A percentile compares a stretch with the other conserved stretches of the same genome.
Conservation (phyloP, 163 green algal species). For the Prototheca stagnorum region DNA sequence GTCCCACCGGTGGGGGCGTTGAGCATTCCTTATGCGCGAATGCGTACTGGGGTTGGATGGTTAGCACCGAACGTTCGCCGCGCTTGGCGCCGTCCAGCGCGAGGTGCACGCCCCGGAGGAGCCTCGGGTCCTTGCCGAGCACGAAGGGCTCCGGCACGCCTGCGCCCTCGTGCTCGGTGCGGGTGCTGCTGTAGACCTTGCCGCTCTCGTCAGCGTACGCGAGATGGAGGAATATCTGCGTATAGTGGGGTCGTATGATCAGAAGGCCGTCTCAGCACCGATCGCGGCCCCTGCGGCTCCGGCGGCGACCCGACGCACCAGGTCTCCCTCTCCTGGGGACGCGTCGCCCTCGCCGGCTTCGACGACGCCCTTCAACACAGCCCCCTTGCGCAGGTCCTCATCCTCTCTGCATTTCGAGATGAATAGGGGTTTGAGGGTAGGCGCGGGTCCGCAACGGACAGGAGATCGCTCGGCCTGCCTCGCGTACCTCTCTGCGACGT, state of each 20-base stretch:
- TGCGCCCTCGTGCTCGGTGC: slow-evolving; percentile 29
- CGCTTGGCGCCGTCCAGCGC: slow-evolving; percentile 44
- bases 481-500: too few species aligned
- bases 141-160: slow-evolving; percentile 40
- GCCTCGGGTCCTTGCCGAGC: slow-evolving; percentile 33
- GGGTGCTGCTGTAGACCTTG: slow-evolving; percentile 35
- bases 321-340: slow-evolving; percentile 14
- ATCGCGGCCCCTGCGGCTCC: too few species aligned
- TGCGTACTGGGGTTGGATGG: slow-evolving; percentile 47
- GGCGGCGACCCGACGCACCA: slow-evolving; percentile 16
- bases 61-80: slow-evolving; percentile 30
- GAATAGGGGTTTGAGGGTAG: too few species aligned
- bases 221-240: too few species aligned
- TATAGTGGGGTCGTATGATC: too few species aligned
- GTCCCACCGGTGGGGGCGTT: slow-evolving; percentile 25
- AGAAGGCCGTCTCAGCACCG: too few species aligned
- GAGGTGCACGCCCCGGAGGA: slow-evolving; percentile 51
- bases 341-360: slow-evolving; percentile 21
- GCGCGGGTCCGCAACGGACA: too few species aligned
- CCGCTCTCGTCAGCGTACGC: too few species aligned
- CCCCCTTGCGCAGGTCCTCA: slow-evolving; percentile 38
- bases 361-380: slow-evolving; percentile 34
- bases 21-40: slow-evolving; percentile 43
- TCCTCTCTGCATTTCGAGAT: slow-evolving; percentile 32
- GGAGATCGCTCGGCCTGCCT: too few species aligned